Percentiles rank a stretch among this genome's conserved stretches.
These are phyloP conservation scores for Basipetospora chlamydospora DNA, from an alignment of 2,329 filamentous ascomycete genomes.

Conservation along the genomic window DNA sequence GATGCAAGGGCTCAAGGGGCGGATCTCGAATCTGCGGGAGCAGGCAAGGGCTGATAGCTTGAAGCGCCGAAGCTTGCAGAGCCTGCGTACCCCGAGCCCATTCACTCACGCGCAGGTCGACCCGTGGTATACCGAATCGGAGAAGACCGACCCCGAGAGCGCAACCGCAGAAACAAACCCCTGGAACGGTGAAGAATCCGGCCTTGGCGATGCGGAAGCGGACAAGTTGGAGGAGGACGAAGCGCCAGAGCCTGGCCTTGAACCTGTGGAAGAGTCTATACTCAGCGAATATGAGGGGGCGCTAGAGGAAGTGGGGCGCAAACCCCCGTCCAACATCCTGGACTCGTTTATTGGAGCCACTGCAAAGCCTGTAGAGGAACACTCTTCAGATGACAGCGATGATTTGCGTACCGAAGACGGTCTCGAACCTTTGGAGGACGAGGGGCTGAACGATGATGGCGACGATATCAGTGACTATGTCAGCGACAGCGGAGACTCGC, in stretches of 20 bases:
- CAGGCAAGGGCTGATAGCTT: slow-evolving; percentile 67
- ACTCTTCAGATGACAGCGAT: slow-evolving; percentile 16
- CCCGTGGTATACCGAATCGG: slow-evolving; percentile 30
- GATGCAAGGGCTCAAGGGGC: slow-evolving; percentile 72
- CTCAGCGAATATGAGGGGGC: slow-evolving; percentile 14
- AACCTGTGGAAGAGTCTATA: slow-evolving; percentile 14
- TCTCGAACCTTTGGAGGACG: slow-evolving; percentile 19
- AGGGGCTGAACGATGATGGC: slow-evolving; percentile 20
- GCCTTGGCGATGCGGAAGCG: slow-evolving; percentile 13
- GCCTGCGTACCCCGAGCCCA: slow-evolving; percentile 59
- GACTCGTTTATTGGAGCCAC: no score
- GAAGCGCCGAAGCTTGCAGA: slow-evolving; percentile 63
- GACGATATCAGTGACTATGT: slow-evolving; percentile 24
- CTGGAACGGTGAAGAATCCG: slow-evolving; percentile 17
- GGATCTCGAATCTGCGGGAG: slow-evolving; percentile 66
- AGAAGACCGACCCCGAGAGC: slow-evolving; percentile 10
- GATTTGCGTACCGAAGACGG: slow-evolving; percentile 24
- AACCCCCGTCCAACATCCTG: no score
- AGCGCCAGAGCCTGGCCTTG: slow-evolving; percentile 1
- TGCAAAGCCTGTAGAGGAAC: not conserved
- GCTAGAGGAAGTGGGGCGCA: slow-evolving; percentile 10
- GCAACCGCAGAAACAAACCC: slow-evolving; percentile 10
- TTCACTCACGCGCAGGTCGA: slow-evolving; percentile 56
- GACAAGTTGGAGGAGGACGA: slow-evolving; percentile 1
- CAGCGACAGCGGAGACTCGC: slow-evolving; percentile 49